Evolutionary conservation across 805 yeast genomes (phyloP).

Genomic region (Metschnikowia lochheadii): DNA sequence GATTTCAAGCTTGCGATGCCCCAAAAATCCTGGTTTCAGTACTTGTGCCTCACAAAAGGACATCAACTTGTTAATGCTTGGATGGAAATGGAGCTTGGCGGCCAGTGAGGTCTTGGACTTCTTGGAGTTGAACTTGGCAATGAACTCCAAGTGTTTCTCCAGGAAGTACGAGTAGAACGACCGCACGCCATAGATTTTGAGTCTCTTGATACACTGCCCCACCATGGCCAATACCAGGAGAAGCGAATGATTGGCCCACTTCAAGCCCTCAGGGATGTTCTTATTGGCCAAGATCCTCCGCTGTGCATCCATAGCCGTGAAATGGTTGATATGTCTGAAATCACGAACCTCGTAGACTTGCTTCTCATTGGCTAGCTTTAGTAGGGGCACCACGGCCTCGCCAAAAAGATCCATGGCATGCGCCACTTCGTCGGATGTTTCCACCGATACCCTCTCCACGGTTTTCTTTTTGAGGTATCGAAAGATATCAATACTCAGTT

Average conservation of each 20-base stretch:
- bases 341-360: conserved; percentile 62
- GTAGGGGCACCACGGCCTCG: conserved; percentile 62
- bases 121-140: conserved; percentile 49
- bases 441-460: conserved; percentile 57
- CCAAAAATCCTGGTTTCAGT: conserved; percentile 32
- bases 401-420: conserved; percentile 52
- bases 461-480: conserved; percentile 70
- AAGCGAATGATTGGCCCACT: conserved; percentile 66
- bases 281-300: conserved; percentile 53
- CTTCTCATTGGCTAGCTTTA: conserved; percentile 59
- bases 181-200: conserved; percentile 77
- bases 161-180: conserved; percentile 68
- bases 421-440: conserved; percentile 49
- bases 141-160: conserved; percentile 55
- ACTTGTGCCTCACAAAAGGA: conserved; percentile 42
- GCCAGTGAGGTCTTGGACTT: conserved; percentile 64
- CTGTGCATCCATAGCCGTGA: conserved; percentile 65
- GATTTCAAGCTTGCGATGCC: conserved; percentile 73
- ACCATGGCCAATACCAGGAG: conserved; percentile 62
- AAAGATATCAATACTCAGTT: conserved; percentile 72
- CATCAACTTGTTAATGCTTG: conserved; percentile 43
- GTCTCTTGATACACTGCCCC: conserved; percentile 65
- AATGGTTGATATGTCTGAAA: conserved; percentile 65
- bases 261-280: conserved; percentile 58
- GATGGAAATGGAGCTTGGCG: conserved; percentile 56